Conservation (phyloP, 768 basidiomycete species). For the Russula earlei region DNA sequence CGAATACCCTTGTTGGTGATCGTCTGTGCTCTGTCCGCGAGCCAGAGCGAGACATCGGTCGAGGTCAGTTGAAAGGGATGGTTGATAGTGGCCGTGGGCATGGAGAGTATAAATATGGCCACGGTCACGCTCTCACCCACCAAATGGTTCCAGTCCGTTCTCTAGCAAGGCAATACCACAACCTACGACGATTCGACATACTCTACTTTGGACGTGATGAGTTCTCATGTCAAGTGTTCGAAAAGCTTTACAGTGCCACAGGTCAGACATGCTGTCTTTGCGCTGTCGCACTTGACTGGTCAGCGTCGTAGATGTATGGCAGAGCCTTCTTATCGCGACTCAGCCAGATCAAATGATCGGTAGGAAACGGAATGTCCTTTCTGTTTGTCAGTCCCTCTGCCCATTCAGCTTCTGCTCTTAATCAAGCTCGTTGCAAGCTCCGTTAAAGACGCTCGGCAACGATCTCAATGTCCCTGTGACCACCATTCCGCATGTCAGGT, state of each 20-base stretch:
- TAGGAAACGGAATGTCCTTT: slow-evolving; percentile 46
- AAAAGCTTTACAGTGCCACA: slow-evolving; percentile 48
- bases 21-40: slow-evolving; percentile 2
- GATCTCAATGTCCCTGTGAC: slow-evolving; percentile 44
- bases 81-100: too few species aligned
- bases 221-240: slow-evolving; percentile 72
- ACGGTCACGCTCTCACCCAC: not conserved
- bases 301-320: slow-evolving; percentile 63
- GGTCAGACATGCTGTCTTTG: slow-evolving; percentile 34
- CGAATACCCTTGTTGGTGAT: slow-evolving; percentile 8
- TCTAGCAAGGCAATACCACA: not conserved
- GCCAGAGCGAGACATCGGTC: slow-evolving; percentile 8
- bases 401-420: not conserved
- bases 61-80: not conserved
- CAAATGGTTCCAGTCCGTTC: not conserved
- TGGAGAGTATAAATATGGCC: too few species aligned
- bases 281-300: not conserved
- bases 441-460: slow-evolving; percentile 53
- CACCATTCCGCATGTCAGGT: slow-evolving; percentile 48
- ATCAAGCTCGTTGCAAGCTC: slow-evolving; percentile 39
- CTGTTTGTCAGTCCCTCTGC: slow-evolving; percentile 39
- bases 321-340: slow-evolving; percentile 55
- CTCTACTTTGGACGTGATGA: slow-evolving; percentile 85
- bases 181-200: slow-evolving; percentile 46
- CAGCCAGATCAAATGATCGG: slow-evolving; percentile 59